phyloP scores from a whole-genome alignment of 352 stramenopile genomes.

The Pilasporangium apinafurcum region DNA sequence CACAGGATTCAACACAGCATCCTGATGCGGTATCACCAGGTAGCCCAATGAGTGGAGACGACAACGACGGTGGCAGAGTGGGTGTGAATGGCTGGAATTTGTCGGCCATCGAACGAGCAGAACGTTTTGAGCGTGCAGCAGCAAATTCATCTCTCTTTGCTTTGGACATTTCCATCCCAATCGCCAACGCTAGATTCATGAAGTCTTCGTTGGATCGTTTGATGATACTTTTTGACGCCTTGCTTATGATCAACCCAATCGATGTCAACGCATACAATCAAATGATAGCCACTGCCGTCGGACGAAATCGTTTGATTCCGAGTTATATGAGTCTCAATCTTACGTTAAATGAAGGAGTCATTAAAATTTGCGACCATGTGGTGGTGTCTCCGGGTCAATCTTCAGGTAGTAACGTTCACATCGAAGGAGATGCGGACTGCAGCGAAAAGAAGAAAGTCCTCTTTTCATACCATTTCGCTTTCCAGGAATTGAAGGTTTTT shows the following conservation, averaged over 20 bases:
- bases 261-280: constrained; percentile 80
- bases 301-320: constrained; percentile 48
- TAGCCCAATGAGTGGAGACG: constrained; percentile 45
- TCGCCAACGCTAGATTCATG: constrained; percentile 43
- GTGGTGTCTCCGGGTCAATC: constrained; percentile 4
- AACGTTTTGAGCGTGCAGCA: constrained; percentile 55
- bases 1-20: constrained; percentile 63
- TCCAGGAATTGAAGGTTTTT: constrained; percentile 75
- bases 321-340: constrained; percentile 79
- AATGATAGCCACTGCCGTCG: constrained; percentile 40
- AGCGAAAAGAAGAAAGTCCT: constrained; percentile 7
- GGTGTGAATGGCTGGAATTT: constrained; percentile 79
- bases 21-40: constrained; percentile 20
- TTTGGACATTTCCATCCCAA: constrained; percentile 52
- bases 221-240: constrained; percentile 79
- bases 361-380: constrained; percentile 55
- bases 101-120: constrained; percentile 49
- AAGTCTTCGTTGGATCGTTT: constrained; percentile 70
- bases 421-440: background rate
- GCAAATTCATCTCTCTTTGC: constrained; percentile 46
- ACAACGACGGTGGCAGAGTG: constrained; percentile 74
- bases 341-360: constrained; percentile 44
- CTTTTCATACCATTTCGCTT: constrained; percentile 70
- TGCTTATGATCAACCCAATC: constrained; percentile 85
- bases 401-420: background rate